These are phyloP conservation scores for Fusarium sp. DNA, from an alignment of 2,329 filamentous ascomycete species.

Conservation along the genomic window DNA sequence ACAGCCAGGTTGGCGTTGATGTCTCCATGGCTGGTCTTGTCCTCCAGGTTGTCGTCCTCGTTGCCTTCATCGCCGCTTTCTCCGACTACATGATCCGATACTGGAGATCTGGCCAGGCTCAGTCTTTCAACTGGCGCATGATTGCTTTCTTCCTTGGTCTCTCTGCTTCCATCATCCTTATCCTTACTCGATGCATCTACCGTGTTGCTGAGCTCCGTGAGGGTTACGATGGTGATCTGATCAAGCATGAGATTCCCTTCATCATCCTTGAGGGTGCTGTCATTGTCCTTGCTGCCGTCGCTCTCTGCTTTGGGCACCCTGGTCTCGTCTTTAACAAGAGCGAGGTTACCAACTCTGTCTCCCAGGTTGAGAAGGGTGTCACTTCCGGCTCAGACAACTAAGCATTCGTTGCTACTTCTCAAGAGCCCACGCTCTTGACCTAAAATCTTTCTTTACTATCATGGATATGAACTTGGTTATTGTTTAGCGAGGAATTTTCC, in stretches of 20 bases:
- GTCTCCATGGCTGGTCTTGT: constrained; percentile 63
- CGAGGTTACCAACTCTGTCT: constrained; percentile 16
- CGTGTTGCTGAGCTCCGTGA: constrained; percentile 73
- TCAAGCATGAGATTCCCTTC: constrained; percentile 63
- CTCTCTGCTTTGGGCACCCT: constrained; percentile 56
- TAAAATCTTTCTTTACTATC: not conserved
- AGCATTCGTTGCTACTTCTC: not conserved
- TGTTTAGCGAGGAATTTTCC: not conserved
- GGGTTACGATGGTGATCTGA: constrained; percentile 68
- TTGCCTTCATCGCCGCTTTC: constrained; percentile 61
- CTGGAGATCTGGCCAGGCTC: constrained; percentile 44
- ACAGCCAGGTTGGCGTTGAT: constrained; percentile 53
- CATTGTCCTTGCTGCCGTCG: constrained; percentile 51
- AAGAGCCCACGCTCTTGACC: not conserved
- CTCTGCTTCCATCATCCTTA: constrained; percentile 64
- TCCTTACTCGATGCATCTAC: constrained; percentile 72
- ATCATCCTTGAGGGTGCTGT: constrained; percentile 63
- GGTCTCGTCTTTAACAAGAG: constrained; percentile 52
- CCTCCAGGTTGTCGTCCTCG: constrained; percentile 68
- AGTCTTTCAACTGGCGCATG: constrained; percentile 46
- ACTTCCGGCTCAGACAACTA: constrained; percentile 24
- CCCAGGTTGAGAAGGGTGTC: constrained; percentile 44
- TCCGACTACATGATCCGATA: constrained; percentile 62
- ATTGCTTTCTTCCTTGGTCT: constrained; percentile 64
- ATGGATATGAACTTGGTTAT: not conserved